Evolutionary conservation across 345 rosid species (phyloP).

Genomic region (Euphorbia tirucalli): DNA sequence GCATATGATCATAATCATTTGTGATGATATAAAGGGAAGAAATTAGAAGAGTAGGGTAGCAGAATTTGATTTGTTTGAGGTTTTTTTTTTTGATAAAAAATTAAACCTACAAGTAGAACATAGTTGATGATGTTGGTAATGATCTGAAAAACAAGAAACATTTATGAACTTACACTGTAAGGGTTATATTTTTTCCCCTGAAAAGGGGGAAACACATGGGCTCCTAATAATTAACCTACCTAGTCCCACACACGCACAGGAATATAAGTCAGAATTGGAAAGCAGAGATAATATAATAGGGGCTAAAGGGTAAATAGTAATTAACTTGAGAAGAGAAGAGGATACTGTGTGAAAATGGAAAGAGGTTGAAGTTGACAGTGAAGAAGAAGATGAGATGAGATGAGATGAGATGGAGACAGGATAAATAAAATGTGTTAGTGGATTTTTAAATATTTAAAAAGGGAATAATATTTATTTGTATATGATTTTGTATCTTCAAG

Average conservation of each 20-base stretch:
- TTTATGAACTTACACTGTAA: no score
- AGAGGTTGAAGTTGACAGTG: slow-evolving; percentile 18
- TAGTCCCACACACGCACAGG: no score
- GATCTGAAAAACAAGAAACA: no score
- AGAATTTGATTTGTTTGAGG: slow-evolving; percentile 21
- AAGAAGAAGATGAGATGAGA: not conserved
- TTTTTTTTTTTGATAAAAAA: slow-evolving; percentile 23
- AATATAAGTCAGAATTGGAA: not conserved
- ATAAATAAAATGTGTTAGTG: slow-evolving; percentile 24
- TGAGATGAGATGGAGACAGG: slow-evolving; percentile 33
- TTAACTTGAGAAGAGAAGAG: no score
- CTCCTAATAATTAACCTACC: slow-evolving; percentile 6
- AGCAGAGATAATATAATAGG: not conserved
- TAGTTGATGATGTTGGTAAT: slow-evolving; percentile 3
- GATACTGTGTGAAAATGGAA: slow-evolving; percentile 15
- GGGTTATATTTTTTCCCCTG: slow-evolving; percentile 15
- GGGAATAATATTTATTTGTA: slow-evolving; percentile 47
- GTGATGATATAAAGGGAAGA: slow-evolving; percentile 2
- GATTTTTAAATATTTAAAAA: slow-evolving; percentile 27
- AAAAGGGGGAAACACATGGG: slow-evolving; percentile 28
- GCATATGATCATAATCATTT: not conserved
- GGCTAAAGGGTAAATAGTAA: no score
- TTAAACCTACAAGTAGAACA: slow-evolving; percentile 40
- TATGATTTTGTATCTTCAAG: slow-evolving; percentile 45
- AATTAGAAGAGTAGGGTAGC: slow-evolving; percentile 8